Conservation (phyloP, 208 protist genomes). For the Wallacemonas sp. region DNA sequence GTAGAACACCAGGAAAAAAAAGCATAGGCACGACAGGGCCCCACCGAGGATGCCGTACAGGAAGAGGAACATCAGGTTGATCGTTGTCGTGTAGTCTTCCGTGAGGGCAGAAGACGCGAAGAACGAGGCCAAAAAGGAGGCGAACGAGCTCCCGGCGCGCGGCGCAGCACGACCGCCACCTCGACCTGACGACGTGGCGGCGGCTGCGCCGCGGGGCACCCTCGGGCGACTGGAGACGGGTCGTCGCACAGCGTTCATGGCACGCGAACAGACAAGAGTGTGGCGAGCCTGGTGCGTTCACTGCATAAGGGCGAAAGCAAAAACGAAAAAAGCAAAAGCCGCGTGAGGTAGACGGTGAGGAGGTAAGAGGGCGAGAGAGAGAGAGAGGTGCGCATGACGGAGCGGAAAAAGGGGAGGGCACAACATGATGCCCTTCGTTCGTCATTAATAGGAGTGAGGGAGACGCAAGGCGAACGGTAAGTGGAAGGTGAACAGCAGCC, state of each 20-base stretch:
- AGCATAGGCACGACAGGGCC: slow-evolving; percentile 30
- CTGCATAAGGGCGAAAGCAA: neutral
- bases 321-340: neutral
- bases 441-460: no score
- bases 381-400: neutral
- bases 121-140: neutral
- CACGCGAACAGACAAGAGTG: no score
- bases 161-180: neutral
- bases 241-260: no score
- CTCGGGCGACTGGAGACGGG: no score
- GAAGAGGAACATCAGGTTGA: slow-evolving; percentile 22
- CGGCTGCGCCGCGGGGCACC: no score
- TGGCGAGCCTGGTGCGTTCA: no score
- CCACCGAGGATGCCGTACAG: slow-evolving; percentile 54
- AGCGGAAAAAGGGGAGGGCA: no score
- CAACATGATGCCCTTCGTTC: no score
- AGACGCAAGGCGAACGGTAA: no score
- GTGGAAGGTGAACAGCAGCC: no score
- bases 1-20: slow-evolving; percentile 50
- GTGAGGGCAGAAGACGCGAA: neutral
- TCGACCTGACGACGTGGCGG: neutral
- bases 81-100: neutral
- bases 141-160: neutral
- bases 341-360: neutral
- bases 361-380: neutral